A percentile compares a stretch with the other conserved stretches of the same genome.
phyloP scores from a whole-genome alignment of 345 rosid genomes.

The Rhizophora mangle region DNA sequence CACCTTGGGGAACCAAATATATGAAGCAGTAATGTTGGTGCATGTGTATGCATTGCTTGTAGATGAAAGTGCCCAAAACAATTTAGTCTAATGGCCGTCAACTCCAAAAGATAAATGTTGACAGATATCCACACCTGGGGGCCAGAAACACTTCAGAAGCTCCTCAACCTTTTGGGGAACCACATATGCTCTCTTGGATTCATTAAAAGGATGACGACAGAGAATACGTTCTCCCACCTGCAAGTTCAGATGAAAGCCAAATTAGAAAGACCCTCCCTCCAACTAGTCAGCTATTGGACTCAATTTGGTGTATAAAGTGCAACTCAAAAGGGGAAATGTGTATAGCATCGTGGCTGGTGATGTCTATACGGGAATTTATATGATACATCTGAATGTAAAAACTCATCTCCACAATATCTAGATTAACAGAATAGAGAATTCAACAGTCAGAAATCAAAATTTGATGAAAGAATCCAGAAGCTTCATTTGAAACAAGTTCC shows the following conservation, averaged over 20 bases:
- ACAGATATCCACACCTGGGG: conserved; percentile 53
- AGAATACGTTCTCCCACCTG: conserved; percentile 85
- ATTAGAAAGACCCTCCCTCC: neutral
- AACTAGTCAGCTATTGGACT: neutral
- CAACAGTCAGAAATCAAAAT: no score
- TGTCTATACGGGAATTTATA: no score
- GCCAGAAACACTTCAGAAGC: conserved; percentile 91
- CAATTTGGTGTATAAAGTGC: no score
- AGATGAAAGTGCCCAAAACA: neutral
- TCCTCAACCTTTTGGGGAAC: conserved; percentile 91
- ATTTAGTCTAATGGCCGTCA: neutral
- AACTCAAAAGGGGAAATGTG: no score
- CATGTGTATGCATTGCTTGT: neutral
- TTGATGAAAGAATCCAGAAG: no score
- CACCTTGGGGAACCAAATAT: neutral
- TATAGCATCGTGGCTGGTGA: no score
- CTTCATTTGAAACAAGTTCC: no score
- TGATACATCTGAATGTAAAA: no score
- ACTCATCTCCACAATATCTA: no score
- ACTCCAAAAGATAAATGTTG: no score
- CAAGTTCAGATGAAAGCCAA: neutral
- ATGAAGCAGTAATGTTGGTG: neutral
- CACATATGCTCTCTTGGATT: conserved; percentile 93
- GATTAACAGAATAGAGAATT: no score
- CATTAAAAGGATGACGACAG: conserved; percentile 93